Base-by-base conservation (phyloP, 2,329 filamentous ascomycete genomes). In the Colletotrichum tropicale region DNA sequence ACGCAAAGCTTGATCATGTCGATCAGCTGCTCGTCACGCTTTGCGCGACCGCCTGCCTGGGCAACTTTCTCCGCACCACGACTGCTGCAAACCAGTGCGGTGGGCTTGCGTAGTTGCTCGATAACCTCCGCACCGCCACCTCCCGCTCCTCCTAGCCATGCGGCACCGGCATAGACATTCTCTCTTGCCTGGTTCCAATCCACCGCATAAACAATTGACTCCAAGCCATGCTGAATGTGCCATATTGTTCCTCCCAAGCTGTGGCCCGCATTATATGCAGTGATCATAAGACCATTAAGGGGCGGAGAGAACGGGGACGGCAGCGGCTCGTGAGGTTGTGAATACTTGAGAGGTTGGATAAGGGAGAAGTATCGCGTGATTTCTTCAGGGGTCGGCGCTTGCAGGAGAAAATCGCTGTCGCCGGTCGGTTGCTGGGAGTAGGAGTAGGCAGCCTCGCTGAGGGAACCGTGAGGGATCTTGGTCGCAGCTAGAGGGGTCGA, bases 141-240 rank as follows among this genome's bases (percentile, higher is more conserved):
- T 34, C 93, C 94, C 26, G 93, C 93, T 8, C 95, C 95, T 61
- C 95, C 95, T 56, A 99, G 89, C 95, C 97, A 98, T 30, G 96
- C 96, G 26, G 97, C 97, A 77, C 96, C 96, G 0, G 96, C 93
- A 75, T 98, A 93, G 18, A 98, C 96, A 85, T 98, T 98, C 83
- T 99, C 97, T 79, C 95, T 92, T n/a, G 94, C 95, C 85, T 98
- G 96, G 80, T 98, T 98, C 97, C 97, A 99, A 82, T 98, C 96
- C 21, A 98, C 95, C 1, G 97, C 96, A 81, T 99, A 98, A 2
- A 99, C 96, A 56, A 99, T 96, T 1, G 96, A 98, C 84, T 99
- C 97, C 82, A 98, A 90, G 0, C 96, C 96, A 86, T 98, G 96
- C 81, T 98, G 96, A 78, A 99, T 96, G 81, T 98, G 96, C 97